Evolutionary conservation across 495 filamentous ascomycete species (phyloP).

Genomic region (Penicillium odoratum): DNA sequence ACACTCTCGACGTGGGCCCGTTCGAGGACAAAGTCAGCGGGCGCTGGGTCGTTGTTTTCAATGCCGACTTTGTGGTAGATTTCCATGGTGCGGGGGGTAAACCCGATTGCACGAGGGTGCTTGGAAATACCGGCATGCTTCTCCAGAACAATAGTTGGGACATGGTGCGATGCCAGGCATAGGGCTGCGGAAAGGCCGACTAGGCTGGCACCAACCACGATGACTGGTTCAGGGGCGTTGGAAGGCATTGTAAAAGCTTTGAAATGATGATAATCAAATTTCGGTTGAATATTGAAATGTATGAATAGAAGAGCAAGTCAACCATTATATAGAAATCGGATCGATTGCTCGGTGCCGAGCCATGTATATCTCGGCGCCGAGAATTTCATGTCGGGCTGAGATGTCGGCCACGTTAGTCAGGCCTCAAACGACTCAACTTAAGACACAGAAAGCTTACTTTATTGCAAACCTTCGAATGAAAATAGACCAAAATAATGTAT

Average conservation of each 20-base stretch:
- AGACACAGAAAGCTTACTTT: too few species aligned
- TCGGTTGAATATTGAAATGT: too few species aligned
- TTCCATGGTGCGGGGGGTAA: constrained; percentile 38
- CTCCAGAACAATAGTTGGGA: constrained; percentile 34
- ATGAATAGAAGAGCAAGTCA: not conserved
- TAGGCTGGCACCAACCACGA: constrained; percentile 34
- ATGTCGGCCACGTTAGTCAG: not conserved
- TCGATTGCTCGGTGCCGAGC: not conserved
- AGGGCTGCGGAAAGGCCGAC: constrained; percentile 36
- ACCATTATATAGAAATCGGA: not conserved
- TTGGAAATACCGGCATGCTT: constrained; percentile 26
- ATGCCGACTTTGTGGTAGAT: constrained; percentile 31
- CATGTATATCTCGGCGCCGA: not conserved
- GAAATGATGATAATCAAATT: too few species aligned
- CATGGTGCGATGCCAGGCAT: constrained; percentile 22
- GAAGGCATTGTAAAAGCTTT: not conserved
- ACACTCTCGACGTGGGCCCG: constrained; percentile 30
- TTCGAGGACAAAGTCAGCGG: constrained; percentile 24
- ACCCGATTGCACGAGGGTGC: constrained; percentile 36
- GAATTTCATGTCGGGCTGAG: not conserved
- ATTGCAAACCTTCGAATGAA: too few species aligned
- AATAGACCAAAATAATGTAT: not conserved
- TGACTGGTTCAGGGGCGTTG: constrained; percentile 13
- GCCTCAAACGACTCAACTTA: too few species aligned
- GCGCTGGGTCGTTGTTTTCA: constrained; percentile 26